Percentiles rank a stretch among this genome's conserved stretches.
These are phyloP conservation scores for Geotrichum ghanense DNA, from an alignment of 805 yeast species.

Conservation along the genomic window DNA sequence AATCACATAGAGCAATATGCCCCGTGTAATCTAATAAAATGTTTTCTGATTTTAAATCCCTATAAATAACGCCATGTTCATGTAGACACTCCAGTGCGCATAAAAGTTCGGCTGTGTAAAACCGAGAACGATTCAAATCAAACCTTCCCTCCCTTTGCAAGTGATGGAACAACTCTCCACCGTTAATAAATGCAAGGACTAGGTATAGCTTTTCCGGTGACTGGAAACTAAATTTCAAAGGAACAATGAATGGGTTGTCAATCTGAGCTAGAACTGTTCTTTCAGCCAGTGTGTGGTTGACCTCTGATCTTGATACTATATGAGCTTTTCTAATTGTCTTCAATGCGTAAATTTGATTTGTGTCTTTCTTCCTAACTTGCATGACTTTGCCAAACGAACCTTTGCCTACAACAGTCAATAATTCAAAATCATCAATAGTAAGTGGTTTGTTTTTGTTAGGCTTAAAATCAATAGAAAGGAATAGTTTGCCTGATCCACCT, in stretches of 20 bases:
- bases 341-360: conserved; percentile 86
- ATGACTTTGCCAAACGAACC: conserved; percentile 98
- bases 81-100: conserved; percentile 90
- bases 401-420: conserved; percentile 91
- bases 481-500: conserved; percentile 22
- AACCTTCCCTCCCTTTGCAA: conserved; percentile 84
- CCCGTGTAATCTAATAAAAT: conserved; percentile 91
- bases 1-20: conserved; percentile 94
- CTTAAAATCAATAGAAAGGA: conserved; percentile 33
- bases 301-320: conserved; percentile 88
- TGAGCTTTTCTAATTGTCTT: conserved; percentile 91
- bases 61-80: conserved; percentile 80
- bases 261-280: conserved; percentile 90
- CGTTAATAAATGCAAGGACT: conserved; percentile 87
- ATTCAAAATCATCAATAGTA: conserved; percentile 82
- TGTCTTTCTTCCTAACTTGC: conserved; percentile 96
- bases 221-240: conserved; percentile 91
- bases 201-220: conserved; percentile 90
- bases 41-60: conserved; percentile 94
- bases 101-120: conserved; percentile 87
- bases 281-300: conserved; percentile 92
- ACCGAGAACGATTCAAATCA: conserved; percentile 77
- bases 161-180: conserved; percentile 94
- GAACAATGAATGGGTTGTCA: conserved; percentile 91
- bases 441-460: conserved; percentile 23